Percentiles rank a stretch among this genome's conserved stretches.
phyloP scores from a whole-genome alignment of 805 yeast genomes.

The Schizosaccharomyces pombe region DNA sequence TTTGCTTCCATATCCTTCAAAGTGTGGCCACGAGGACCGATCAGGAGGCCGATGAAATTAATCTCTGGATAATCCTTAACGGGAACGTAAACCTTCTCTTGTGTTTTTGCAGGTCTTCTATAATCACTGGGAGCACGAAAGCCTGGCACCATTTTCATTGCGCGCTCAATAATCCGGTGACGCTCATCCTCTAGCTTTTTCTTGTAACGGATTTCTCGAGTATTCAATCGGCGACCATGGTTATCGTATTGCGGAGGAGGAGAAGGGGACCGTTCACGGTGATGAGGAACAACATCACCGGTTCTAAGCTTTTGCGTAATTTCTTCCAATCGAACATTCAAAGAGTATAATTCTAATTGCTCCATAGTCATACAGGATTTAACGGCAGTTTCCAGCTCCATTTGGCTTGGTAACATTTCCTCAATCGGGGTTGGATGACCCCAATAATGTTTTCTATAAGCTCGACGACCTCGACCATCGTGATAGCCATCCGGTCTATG shows the following conservation, averaged over 20 bases:
- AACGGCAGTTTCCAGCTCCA: not conserved
- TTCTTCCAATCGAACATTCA: constrained; percentile 55
- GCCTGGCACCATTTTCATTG: constrained; percentile 46
- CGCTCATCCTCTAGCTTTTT: constrained; percentile 55
- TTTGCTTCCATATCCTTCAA: constrained; percentile 54
- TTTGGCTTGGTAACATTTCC: not conserved
- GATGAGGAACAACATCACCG: constrained; percentile 26
- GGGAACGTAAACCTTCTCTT: constrained; percentile 69
- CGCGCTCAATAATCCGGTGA: constrained; percentile 50
- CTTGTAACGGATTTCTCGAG: constrained; percentile 45
- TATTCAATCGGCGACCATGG: constrained; percentile 63
- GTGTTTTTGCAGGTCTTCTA: constrained; percentile 41
- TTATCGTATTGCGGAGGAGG: constrained; percentile 84
- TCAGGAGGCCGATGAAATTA: constrained; percentile 63
- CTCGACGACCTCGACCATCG: not conserved
- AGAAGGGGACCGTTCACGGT: constrained; percentile 40
- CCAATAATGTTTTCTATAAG: not conserved
- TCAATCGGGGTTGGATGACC: not conserved
- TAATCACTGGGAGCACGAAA: constrained; percentile 65
- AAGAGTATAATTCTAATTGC: constrained; percentile 45
- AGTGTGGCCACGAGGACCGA: constrained; percentile 93
- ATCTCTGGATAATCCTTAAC: constrained; percentile 70
- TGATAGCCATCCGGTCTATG: not conserved
- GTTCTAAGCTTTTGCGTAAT: constrained; percentile 35
- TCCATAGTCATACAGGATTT: constrained; percentile 31